Base-by-base conservation (phyloP, 208 protist genomes). In the Trypanosoma conorhini region DNA sequence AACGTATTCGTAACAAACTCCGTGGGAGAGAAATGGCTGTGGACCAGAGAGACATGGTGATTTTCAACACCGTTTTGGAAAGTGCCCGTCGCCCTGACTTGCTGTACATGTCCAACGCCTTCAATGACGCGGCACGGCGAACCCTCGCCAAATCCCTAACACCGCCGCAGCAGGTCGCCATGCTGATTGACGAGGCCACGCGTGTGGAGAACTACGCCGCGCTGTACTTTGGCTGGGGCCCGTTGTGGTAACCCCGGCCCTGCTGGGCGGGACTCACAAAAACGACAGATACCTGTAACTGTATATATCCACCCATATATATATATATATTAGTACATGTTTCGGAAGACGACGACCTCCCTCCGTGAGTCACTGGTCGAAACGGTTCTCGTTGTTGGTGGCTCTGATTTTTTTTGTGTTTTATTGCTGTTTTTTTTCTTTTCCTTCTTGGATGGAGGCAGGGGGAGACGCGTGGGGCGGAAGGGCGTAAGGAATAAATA, bases 1-100 rank as follows among this genome's bases (percentile, higher is more conserved):
- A 98, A 58, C 93, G 99, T 55, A 98, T 99, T 54, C 85, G 95
- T 55, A 91, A 97, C 67, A 99, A 99, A 86, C 92, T 99, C n/a
- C 96, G 92, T 30, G 99, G 99, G 28, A 92, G 83, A 62, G 99
- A 99, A 80, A 98, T 99, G 77, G 89, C 92, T 35, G 83, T 97
- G 19, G 70, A 72, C 19, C 66, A 80, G 62, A 72, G 65, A 40
- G 72, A 83, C 54, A 74, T 94, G 51, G 83, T 82, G 35, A 84
- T 93, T 40, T 95, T 89, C 71, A 89, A 94, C 79, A 93, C 87
- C 1, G 89, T 88, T 0, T 74, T 66, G 24, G 88, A 94, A 56
- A 94, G 88, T 77, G 80, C 82, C 51, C 80, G 86, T 38, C 67
- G 89, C 15, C 89, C 89, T 4, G 89, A 95, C 67, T 75, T 97